Base-by-base conservation (phyloP, 2,329 filamentous ascomycete species). In the Chlorencoelia australis region DNA sequence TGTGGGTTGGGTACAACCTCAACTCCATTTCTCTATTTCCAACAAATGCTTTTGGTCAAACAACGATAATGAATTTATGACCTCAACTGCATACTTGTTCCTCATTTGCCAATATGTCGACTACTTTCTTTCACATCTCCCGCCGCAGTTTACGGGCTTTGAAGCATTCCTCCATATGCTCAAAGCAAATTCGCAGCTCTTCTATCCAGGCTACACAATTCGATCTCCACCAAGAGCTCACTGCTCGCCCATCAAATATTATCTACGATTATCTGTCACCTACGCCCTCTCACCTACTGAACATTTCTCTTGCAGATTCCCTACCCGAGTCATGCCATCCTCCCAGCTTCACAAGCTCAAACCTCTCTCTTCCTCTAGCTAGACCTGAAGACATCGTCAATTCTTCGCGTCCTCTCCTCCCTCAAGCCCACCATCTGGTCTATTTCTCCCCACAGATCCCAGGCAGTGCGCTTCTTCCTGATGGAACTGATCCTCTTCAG, bases 401-500 rank as follows among this genome's bases (percentile, higher is more conserved):
- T 11, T 20, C 34, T 16, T 16, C 25, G 9, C 13, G 14, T 17
- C 5, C 28, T 19, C n/a, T 20, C 4, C 30, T 56, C 5, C 76
- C 79, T 0, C 67, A 73, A 19, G 82, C 80, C 22, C 79, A 93
- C 56, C 87, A 95, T 58, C 68, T 94, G 22, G 75, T 89, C 46
- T 93, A 93, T 64, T 95, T 94, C 62, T 85, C 87, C 41, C 72
- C 82, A 8, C 72, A 76, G 44, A 64, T 80, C 13, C 66, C 71
- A 1, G 63, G 73, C 10, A 72, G 69, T 6, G 49, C 66, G 21
- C 71, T 96, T 28, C 69, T 86, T 13, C 66, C 75, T 1, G 91
- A 98, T 62, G 89, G 91, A 39, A 93, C 88, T 1, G 89, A 96
- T 56, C 66, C 73, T 4, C 67, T 80, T 35, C 86, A 94, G 54